These are phyloP conservation scores for Globisporangium megalacanthum DNA, from an alignment of 352 stramenopile genomes.

Conservation along the genomic window DNA sequence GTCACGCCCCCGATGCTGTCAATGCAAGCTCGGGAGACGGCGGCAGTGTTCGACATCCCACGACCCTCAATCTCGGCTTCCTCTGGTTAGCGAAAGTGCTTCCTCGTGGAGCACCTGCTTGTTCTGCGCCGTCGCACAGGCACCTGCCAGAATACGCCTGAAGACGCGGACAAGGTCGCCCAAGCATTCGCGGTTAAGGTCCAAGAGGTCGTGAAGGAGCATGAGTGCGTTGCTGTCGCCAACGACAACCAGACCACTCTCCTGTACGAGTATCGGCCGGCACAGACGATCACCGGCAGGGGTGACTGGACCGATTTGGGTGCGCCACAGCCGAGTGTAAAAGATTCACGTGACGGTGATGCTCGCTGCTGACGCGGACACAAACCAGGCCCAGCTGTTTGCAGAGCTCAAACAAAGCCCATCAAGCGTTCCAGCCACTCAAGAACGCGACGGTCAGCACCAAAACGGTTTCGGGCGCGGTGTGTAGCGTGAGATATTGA, in stretches of 20 bases:
- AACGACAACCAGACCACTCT: slow-evolving; percentile 20
- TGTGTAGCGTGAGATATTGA: slow-evolving; percentile 15
- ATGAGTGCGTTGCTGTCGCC: slow-evolving; percentile 10
- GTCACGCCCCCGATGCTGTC: too few species aligned
- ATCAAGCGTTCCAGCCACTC: slow-evolving; percentile 4
- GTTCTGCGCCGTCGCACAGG: too few species aligned
- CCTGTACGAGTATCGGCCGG: slow-evolving; percentile 21
- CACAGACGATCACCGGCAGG: slow-evolving; percentile 8
- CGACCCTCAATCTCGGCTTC: too few species aligned
- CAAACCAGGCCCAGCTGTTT: slow-evolving; percentile 12
- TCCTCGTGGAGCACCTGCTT: too few species aligned
- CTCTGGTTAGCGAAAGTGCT: too few species aligned
- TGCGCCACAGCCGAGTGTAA: slow-evolving; percentile 13
- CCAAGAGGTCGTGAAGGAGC: slow-evolving; percentile 2
- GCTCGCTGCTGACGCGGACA: slow-evolving; percentile 9
- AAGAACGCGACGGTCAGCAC: slow-evolving; percentile 9
- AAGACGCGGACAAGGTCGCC: too few species aligned
- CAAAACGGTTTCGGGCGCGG: slow-evolving; percentile 23
- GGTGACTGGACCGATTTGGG: slow-evolving; percentile 16
- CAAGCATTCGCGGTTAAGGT: too few species aligned
- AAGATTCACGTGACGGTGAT: slow-evolving; percentile 17
- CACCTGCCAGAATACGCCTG: too few species aligned
- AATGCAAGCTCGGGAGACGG: too few species aligned
- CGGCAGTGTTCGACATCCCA: too few species aligned
- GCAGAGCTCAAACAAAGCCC: slow-evolving; percentile 15